Evolutionary conservation across 75 land plant genomes (phyloP), one percentile per base, ranked within the genome.

Genomic region (Larix kaempferi): DNA sequence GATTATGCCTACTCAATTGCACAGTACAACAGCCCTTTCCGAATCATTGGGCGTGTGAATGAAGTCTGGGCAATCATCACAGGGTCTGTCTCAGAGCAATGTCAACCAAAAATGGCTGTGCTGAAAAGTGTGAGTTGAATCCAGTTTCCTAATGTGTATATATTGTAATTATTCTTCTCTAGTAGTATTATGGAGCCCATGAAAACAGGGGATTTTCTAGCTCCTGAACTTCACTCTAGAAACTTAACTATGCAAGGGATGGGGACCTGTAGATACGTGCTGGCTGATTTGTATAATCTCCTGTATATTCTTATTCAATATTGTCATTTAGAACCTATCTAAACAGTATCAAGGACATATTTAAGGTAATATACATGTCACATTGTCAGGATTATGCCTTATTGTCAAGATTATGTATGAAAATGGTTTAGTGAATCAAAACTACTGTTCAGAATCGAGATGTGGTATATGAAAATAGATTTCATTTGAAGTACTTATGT

Each of bases 1-100:
- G 73, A 76, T 26, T 83, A 91, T 80, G 86, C 87, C 0, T 95
- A 95, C 79, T 85, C 97, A 12, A 90, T 95, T 82, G 94, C 98
- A 14, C 94, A 93, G 78, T 95, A 91, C 67, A 82, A 81, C 78
- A 82, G 89, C 77, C 93, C 98, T 25, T 88, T 95, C 41, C 80
- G 79, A 44, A 66, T 83, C 63, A 62, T 88, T 63, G 86, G 84
- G 25, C 88, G 95, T 21, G 54, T 82, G 37, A 95, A 95, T 75
- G 96, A 95, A 74, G 91, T 95, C 4, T 95, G 98, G 98, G 91
- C 86, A 3, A 87, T 60, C 79, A 62, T 89, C 56, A 74, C 59
- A 54, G 80, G 73, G 15, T 80, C 80, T 49, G 54, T 41, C 33
- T 39, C 76, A 2, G 76, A 76, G 22, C 79, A 77, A 23, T 80